These are phyloP conservation scores for Smallanthus sonchifolius DNA, from an alignment of 129 eudicot species.

Conservation along the genomic window DNA sequence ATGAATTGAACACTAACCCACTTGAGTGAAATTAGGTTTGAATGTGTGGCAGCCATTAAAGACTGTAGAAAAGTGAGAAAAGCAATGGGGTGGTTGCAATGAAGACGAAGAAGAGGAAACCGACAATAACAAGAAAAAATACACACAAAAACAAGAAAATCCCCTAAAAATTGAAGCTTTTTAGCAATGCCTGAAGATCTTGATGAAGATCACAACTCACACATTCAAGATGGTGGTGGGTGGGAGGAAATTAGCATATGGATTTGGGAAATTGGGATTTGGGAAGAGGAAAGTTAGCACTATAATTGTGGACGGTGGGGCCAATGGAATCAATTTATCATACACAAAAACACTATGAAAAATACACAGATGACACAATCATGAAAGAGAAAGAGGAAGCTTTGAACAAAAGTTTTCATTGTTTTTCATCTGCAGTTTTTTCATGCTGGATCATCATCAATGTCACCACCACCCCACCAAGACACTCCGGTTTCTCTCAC, in stretches of 20 bases:
- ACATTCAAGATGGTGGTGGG: conserved; percentile 16
- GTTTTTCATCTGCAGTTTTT: background rate
- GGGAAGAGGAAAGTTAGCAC: conserved; percentile 12
- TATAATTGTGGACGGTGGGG: conserved; percentile 21
- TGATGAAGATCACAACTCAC: conserved; percentile 2
- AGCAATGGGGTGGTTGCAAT: conserved; percentile 20
- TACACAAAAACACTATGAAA: background rate
- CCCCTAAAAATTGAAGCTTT: conserved; percentile 15
- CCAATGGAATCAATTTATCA: conserved; percentile 25
- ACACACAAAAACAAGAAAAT: conserved; percentile 5
- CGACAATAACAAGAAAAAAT: background rate
- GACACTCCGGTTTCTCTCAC: background rate
- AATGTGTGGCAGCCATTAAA: conserved; percentile 28
- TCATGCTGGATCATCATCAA: conserved; percentile 23
- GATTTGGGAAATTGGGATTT: conserved; percentile 16
- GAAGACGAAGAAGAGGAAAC: conserved; percentile 16
- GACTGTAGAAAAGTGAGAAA: conserved; percentile 12
- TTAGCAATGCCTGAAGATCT: conserved; percentile 6
- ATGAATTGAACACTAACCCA: conserved; percentile 11
- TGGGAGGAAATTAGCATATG: conserved; percentile 19
- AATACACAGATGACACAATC: conserved; percentile 24
- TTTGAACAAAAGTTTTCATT: conserved; percentile 26
- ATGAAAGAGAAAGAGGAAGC: conserved; percentile 24
- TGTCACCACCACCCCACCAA: conserved; percentile 17
- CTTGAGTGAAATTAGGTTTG: conserved; percentile 20